Conservation (phyloP, 371 early-diverging fungal genomes). For the Phascolomyces articulosus region DNA sequence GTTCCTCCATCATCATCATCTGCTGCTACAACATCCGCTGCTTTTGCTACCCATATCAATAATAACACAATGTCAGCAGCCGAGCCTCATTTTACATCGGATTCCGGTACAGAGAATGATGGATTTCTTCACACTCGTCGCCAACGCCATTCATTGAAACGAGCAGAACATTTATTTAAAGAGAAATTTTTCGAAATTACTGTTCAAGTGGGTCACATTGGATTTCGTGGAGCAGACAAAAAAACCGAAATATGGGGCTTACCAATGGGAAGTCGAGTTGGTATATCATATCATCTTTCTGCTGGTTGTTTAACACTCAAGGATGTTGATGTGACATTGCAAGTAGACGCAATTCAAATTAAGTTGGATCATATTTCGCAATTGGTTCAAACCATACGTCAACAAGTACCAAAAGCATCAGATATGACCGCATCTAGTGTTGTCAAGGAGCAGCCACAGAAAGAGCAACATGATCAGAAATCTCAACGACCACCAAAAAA, state of each 20-base stretch:
- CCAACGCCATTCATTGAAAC: constrained; percentile 49
- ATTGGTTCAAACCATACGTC: background rate
- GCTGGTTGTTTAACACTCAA: constrained; percentile 51
- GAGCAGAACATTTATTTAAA: constrained; percentile 47
- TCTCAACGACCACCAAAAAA: background rate
- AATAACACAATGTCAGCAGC: background rate
- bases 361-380: constrained; percentile 17
- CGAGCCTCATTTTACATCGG: background rate
- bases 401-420: background rate
- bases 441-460: background rate
- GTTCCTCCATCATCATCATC: constrained; percentile 11
- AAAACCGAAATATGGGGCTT: constrained; percentile 25
- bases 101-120: constrained; percentile 1
- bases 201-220: constrained; percentile 32
- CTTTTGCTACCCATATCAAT: background rate
- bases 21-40: background rate
- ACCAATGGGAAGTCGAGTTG: constrained; percentile 34
- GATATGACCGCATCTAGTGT: too few relatives aligned
- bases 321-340: constrained; percentile 37
- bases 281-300: constrained; percentile 49
- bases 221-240: constrained; percentile 10
- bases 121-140: constrained; percentile 31
- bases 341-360: constrained; percentile 23
- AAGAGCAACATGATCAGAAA: background rate
- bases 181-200: constrained; percentile 55